Conservation (phyloP, 768 basidiomycete genomes). For the Lyophyllum atratum region DNA sequence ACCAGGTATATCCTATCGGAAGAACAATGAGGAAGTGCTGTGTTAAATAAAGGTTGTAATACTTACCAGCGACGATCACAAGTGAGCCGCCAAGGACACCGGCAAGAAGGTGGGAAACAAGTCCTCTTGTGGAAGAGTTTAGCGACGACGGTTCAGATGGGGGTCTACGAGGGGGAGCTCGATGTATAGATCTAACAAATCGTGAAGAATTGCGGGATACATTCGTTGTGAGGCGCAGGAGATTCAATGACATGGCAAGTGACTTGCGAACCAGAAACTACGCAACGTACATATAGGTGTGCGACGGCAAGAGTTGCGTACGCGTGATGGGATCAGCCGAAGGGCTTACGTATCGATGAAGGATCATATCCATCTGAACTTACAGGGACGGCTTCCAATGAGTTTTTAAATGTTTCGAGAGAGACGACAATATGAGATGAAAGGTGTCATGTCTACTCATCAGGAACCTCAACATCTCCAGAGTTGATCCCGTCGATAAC, state of each 20-base stretch:
- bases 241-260: too few relatives aligned
- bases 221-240: too few relatives aligned
- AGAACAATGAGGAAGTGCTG: background rate
- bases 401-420: conserved; percentile 18
- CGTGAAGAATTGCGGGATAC: too few relatives aligned
- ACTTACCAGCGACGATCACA: background rate
- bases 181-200: background rate
- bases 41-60: too few relatives aligned
- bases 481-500: conserved; percentile 85
- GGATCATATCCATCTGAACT: too few relatives aligned
- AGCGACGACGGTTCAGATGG: background rate
- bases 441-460: conserved; percentile 59
- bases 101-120: conserved; percentile 6
- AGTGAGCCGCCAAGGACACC: background rate
- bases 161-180: background rate
- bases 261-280: too few relatives aligned
- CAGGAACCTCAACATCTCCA: conserved; percentile 84
- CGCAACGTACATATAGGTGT: too few relatives aligned
- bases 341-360: too few relatives aligned
- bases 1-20: conserved; percentile 37
- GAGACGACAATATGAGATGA: conserved; percentile 23
- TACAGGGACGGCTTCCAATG: background rate
- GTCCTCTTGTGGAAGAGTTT: background rate
- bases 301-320: too few relatives aligned
- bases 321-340: too few relatives aligned